Evolutionary conservation across 768 basidiomycete species (phyloP), one percentile per base, ranked within the genome.

Genomic region (Suillus luteus): DNA sequence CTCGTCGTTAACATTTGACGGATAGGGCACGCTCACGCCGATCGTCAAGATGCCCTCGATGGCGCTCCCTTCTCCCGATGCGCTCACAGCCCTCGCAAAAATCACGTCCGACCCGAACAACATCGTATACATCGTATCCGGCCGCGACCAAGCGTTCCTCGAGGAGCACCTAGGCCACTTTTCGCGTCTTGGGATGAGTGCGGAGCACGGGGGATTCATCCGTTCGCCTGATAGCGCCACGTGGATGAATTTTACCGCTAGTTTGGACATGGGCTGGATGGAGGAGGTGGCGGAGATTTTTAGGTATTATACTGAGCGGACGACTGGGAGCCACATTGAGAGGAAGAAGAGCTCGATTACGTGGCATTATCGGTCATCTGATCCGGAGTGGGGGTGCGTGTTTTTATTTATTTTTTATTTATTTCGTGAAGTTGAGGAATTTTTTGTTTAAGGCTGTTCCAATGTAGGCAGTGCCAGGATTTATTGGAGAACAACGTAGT

Each of bases 331-430:
- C 68, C 90, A 92, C 70, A 94, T 99, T 65, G 96, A 99, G 82
- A 81, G 90, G 75, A 99, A 99, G 86, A 96, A 96, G 84, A 94
- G 93, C 71, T 91, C 91, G 64, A 92, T 99, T 74, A 98, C 96
- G 49, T 99, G 96, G 96, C 51, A 52, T 19, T 52, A 52, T 52
- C 51, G 51, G 4, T 52, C 51, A 9, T 31, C 51, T 52, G 51
- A 99, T 77, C 96, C 96, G 0, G 95, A 96, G 78, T 99, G 95
- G 88, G 96, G 96, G 88, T 91, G 74, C 72, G 90, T 84, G 19
- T 24, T 2, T 52, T 59, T 38, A 9, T 10, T 15, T 17, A 2
- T 19, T n/a, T 19, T 31, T 3, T 31, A 4, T 31, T 31, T 57
- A 5, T 9, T 31, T 14, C 2, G 11, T 44, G 11, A 44, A 51